phyloP scores from a whole-genome alignment of 345 rosid species.

The Hibiscus trionum region DNA sequence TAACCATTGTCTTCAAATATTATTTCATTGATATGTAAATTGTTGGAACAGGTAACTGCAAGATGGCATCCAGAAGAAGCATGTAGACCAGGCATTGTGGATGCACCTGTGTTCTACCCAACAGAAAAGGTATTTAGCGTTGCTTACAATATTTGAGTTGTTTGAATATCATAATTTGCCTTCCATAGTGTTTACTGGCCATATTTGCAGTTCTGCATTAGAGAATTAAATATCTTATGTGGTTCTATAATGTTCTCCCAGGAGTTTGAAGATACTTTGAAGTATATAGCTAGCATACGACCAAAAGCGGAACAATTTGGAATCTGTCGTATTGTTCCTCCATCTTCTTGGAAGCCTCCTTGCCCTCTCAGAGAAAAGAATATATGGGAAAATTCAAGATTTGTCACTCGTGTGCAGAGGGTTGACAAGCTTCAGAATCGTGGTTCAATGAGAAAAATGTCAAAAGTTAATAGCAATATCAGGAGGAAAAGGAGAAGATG shows the following conservation, averaged over 20 bases:
- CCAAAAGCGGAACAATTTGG: constrained; percentile 85
- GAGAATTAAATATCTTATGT: constrained; percentile 19
- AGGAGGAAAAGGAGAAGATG: constrained; percentile 77
- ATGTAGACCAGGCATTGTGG: constrained; percentile 63
- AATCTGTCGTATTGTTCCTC: constrained; percentile 97
- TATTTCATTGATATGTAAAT: constrained; percentile 13
- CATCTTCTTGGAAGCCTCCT: constrained; percentile 92
- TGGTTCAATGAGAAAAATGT: constrained; percentile 57
- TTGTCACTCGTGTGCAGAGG: constrained; percentile 90
- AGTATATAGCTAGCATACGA: constrained; percentile 74
- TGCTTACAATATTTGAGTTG: constrained; percentile 13
- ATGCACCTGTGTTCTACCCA: constrained; percentile 88
- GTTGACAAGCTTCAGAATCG: constrained; percentile 97
- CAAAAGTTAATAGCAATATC: constrained; percentile 39
- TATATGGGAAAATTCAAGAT: constrained; percentile 71
- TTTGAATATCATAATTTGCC: neutral
- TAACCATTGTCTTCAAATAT: constrained; percentile 11
- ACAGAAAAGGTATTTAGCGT: constrained; percentile 67
- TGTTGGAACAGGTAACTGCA: constrained; percentile 52
- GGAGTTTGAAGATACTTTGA: constrained; percentile 96
- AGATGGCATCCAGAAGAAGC: constrained; percentile 82
- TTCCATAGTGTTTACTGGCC: neutral
- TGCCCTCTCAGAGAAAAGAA: constrained; percentile 70
- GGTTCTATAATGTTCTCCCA: constrained; percentile 23
- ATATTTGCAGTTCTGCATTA: neutral